Base-by-base conservation (phyloP, 1,139 yeast genomes). In the Spencermartinsiella ligniputridi region DNA sequence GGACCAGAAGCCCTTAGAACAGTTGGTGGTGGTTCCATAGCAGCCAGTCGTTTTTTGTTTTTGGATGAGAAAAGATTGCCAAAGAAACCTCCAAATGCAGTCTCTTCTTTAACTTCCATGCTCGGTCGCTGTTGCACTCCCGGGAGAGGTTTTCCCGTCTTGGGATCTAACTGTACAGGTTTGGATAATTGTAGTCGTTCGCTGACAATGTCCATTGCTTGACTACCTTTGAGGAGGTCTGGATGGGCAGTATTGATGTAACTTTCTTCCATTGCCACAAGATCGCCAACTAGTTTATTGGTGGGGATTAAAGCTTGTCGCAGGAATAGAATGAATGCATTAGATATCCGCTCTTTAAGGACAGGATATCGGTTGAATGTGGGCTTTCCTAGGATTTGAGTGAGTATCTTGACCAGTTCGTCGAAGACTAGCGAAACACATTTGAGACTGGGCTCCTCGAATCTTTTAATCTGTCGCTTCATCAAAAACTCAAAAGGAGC, bases 161-260 rank as follows among this genome's bases (percentile, higher is more conserved):
- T 90, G 47, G 97, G 96, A 66, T 92, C 97, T 44, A 89, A 82
- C 38, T 82, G 84, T 20, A 82, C 80, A 54, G 83, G 88, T 52
- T 85, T 85, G 52, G 76, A 71, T 42, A 95, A 94, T 61, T 87
- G 92, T 67, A 87, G 70, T 62, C 81, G 85, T 52, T 90, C 96
- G 62, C 86, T 90, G 29, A 92, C 97, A 63, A 88, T 83, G 1
- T 92, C 81, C 88, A 92, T 83, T 2, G 98, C 98, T 63, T 88
- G 95, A 17, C 92, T 79, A 42, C 98, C 98, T 66, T 86, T 89
- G 58, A 92, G 74, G 57, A 92, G 78, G 63, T 92, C 97, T 3
- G 98, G 98, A 62, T 92, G 98, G 1, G 97, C 97, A 13, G 97
- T 92, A 67, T 92, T 92, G 58, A 92, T 90, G 67, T 92, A 92